These are phyloP conservation scores for Anisodus acutangulus DNA, from an alignment of 257 asterid species.

Conservation along the genomic window DNA sequence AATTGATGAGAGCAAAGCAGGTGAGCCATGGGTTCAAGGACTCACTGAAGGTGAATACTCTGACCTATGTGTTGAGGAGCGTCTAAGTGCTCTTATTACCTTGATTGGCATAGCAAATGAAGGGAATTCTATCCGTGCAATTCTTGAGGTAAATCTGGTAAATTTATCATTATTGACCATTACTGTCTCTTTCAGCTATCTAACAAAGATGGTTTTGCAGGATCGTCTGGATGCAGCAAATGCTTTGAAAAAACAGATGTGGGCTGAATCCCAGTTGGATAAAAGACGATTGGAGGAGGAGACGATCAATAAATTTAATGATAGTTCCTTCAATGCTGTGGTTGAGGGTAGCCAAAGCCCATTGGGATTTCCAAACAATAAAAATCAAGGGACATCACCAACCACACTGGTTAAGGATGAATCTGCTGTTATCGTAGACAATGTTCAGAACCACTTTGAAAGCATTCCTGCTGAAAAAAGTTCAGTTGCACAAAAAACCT, in stretches of 20 bases:
- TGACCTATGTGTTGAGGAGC: constrained; percentile 92
- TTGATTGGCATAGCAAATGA: constrained; percentile 91
- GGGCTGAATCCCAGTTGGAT: constrained; percentile 98
- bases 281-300: constrained; percentile 90
- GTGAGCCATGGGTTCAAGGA: constrained; percentile 95
- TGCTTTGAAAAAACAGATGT: constrained; percentile 93
- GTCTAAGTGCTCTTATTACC: constrained; percentile 87
- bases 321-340: constrained; percentile 59
- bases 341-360: constrained; percentile 76
- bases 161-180: background rate
- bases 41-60: constrained; percentile 97
- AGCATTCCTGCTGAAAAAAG: constrained; percentile 43
- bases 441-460: constrained; percentile 46
- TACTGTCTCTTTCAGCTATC: constrained; percentile 25
- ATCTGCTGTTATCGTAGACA: constrained; percentile 55
- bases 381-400: constrained; percentile 50
- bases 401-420: constrained; percentile 56
- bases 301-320: constrained; percentile 55
- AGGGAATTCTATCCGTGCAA: constrained; percentile 87
- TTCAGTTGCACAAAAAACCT: constrained; percentile 43
- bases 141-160: constrained; percentile 52
- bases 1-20: constrained; percentile 87
- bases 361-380: constrained; percentile 47
- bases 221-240: constrained; percentile 93
- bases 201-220: constrained; percentile 54